phyloP scores from a whole-genome alignment of 495 filamentous ascomycete genomes.

The Aspergillus ostianus region DNA sequence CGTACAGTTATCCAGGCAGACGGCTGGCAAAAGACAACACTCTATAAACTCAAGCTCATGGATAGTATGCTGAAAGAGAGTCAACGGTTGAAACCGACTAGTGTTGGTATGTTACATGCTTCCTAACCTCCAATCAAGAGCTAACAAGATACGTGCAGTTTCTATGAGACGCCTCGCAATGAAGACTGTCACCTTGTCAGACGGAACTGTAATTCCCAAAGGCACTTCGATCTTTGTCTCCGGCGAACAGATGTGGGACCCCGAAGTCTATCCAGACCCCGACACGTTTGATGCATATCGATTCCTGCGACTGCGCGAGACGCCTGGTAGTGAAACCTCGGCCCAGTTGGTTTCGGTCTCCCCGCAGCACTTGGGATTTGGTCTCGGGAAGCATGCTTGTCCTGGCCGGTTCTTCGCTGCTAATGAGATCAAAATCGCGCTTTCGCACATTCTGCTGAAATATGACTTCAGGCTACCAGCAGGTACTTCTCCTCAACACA shows the following conservation, averaged over 20 bases:
- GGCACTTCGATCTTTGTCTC: constrained; percentile 30
- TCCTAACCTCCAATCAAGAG: not conserved
- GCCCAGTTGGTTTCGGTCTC: constrained; percentile 39
- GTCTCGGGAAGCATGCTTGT: constrained; percentile 50
- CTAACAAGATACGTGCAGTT: not conserved
- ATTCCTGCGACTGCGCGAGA: constrained; percentile 35
- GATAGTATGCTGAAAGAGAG: constrained; percentile 2
- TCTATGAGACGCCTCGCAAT: constrained; percentile 38
- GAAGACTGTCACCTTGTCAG: constrained; percentile 21
- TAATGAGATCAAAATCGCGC: constrained; percentile 39
- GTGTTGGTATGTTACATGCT: not conserved
- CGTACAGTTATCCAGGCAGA: not conserved
- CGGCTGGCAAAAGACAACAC: not conserved
- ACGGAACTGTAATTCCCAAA: constrained; percentile 23
- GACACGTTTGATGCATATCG: constrained; percentile 40
- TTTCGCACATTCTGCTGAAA: constrained; percentile 41
- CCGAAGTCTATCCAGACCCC: constrained; percentile 35
- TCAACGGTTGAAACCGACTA: not conserved
- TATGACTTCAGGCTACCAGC: constrained; percentile 42
- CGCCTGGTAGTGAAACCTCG: constrained; percentile 26
- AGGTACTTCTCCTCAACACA: not conserved
- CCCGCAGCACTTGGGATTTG: constrained; percentile 40
- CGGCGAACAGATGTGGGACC: constrained; percentile 26
- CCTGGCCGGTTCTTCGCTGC: constrained; percentile 50
- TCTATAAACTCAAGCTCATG: not conserved